Conservation (phyloP, 169 alveolate species). For the Theileria orientalis region DNA sequence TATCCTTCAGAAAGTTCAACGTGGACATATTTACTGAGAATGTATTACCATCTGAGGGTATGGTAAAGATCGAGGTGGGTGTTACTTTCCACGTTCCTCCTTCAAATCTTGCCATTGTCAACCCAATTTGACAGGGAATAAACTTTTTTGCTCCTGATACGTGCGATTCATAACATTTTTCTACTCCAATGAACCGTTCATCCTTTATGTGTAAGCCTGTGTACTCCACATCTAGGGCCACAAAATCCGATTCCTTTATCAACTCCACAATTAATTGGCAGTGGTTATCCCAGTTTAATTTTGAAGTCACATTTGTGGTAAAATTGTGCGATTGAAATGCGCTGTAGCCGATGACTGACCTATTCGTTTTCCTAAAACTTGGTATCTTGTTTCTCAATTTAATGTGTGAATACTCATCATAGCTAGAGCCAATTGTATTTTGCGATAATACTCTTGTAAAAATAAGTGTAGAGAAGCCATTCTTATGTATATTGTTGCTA, state of each 20-base stretch:
- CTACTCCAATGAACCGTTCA: constrained; percentile 81
- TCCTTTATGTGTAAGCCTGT: constrained; percentile 77
- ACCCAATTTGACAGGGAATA: constrained; percentile 85
- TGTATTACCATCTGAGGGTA: constrained; percentile 73
- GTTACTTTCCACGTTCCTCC: constrained; percentile 73
- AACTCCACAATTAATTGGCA: constrained; percentile 36
- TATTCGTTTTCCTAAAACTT: too few species aligned
- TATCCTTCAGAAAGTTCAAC: constrained; percentile 76
- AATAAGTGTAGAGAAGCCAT: neutral
- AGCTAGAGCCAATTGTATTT: neutral
- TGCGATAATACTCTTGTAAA: neutral
- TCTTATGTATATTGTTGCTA: neutral
- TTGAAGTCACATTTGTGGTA: constrained; percentile 37
- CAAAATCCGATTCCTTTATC: constrained; percentile 72
- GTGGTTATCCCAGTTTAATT: constrained; percentile 54
- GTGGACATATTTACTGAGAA: constrained; percentile 79
- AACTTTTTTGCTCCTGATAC: constrained; percentile 80
- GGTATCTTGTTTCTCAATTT: too few species aligned
- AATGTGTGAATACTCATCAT: too few species aligned
- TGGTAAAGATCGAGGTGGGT: constrained; percentile 79
- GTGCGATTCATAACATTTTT: constrained; percentile 84
- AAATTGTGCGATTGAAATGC: neutral
- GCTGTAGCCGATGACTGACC: too few species aligned
- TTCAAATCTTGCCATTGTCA: constrained; percentile 77
- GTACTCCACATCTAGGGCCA: constrained; percentile 78